Evolutionary conservation across 2,329 filamentous ascomycete genomes (phyloP).

Genomic region (Aspergillus vadensis): DNA sequence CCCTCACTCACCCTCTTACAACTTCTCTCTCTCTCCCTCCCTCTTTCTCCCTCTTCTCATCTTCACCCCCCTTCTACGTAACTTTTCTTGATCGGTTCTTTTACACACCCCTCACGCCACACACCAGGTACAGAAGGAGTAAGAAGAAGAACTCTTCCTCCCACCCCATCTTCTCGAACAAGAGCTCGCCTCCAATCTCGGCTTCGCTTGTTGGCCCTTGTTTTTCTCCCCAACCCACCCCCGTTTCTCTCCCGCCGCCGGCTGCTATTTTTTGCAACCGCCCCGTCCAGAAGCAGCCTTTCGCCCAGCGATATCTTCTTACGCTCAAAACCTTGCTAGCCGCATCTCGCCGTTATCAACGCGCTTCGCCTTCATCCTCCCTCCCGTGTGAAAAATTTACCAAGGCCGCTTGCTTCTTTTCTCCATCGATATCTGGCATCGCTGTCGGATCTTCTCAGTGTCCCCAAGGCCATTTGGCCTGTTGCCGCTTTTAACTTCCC

Average conservation of each 20-base stretch:
- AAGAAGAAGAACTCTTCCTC: too few species aligned
- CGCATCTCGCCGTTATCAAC: slow-evolving; percentile 22
- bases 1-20: background rate
- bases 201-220: too few species aligned
- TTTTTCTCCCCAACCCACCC: background rate
- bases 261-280: slow-evolving; percentile 12
- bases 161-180: too few species aligned
- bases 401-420: slow-evolving; percentile 20
- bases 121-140: background rate
- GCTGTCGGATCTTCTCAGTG: slow-evolving; percentile 27
- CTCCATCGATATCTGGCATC: slow-evolving; percentile 26
- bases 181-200: too few species aligned
- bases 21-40: background rate
- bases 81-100: slow-evolving; percentile 7
- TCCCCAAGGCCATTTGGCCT: slow-evolving; percentile 34
- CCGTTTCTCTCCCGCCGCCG: slow-evolving; percentile 4
- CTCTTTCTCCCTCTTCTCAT: background rate
- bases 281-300: slow-evolving; percentile 11
- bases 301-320: slow-evolving; percentile 9
- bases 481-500: slow-evolving; percentile 25
- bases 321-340: slow-evolving; percentile 20
- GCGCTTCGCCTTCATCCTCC: slow-evolving; percentile 18
- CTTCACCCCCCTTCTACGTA: slow-evolving; percentile 6
- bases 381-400: slow-evolving; percentile 11
- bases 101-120: background rate